These are phyloP conservation scores for Calamus simplicifolius DNA, from an alignment of 176 grass and related monocot species.

Conservation along the genomic window DNA sequence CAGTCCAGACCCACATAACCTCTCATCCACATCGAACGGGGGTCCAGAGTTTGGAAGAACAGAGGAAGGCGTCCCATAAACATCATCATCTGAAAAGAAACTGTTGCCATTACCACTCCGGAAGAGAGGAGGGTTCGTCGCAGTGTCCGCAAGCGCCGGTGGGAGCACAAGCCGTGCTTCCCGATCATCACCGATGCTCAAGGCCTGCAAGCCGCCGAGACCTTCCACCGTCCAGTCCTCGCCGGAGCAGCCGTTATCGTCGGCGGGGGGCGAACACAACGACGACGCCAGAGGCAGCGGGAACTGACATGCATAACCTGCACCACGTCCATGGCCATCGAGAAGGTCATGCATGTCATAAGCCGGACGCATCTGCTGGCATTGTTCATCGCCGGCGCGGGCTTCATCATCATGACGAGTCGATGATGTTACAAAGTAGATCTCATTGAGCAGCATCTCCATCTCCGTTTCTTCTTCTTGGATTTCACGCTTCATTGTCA, in stretches of 20 bases:
- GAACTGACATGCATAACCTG: constrained; percentile 11
- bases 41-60: constrained; percentile 4
- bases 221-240: constrained; percentile 1
- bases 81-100: constrained; percentile 6
- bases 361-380: no score
- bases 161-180: background rate
- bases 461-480: constrained; percentile 63
- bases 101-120: no score
- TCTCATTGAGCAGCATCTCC: constrained; percentile 53
- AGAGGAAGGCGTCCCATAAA: constrained; percentile 24
- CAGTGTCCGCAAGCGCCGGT: constrained; percentile 2
- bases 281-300: constrained; percentile 11
- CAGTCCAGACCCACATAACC: no score
- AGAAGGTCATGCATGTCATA: background rate
- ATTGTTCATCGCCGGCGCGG: constrained; percentile 4
- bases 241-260: no score
- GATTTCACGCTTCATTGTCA: constrained; percentile 5
- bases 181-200: constrained; percentile 23
- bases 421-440: constrained; percentile 36
- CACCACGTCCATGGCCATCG: constrained; percentile 22
- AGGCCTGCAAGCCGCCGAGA: constrained; percentile 8
- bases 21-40: no score
- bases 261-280: background rate
- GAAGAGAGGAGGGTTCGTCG: background rate
- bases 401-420: constrained; percentile 27